phyloP scores from a whole-genome alignment of 164 flowering plant species.

The Macadamia tetraphylla region DNA sequence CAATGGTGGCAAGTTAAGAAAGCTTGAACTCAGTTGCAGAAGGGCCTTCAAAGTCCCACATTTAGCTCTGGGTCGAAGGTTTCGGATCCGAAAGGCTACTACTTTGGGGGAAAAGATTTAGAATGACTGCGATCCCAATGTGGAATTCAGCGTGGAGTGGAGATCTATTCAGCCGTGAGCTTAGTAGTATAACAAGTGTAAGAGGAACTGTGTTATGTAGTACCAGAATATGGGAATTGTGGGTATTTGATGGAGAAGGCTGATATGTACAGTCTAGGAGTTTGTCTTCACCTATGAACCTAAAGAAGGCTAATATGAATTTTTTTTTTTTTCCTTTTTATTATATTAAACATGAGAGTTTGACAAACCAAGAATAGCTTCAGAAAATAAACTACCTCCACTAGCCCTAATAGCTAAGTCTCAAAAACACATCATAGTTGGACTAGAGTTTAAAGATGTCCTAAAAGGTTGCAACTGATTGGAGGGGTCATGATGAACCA shows the following conservation, averaged over 20 bases:
- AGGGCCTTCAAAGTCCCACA: conserved; percentile 45
- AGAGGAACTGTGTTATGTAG: conserved; percentile 98
- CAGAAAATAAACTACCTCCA: no score
- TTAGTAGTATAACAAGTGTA: conserved; percentile 99
- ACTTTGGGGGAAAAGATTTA: conserved; percentile 22
- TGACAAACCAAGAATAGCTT: no score
- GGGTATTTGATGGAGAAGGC: conserved; percentile 90
- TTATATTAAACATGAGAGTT: no score
- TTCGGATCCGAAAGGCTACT: conserved; percentile 29
- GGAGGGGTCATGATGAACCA: no score
- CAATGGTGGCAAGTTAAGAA: conserved; percentile 40
- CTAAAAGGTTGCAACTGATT: no score
- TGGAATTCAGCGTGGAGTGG: conserved; percentile 93
- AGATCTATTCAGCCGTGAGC: conserved; percentile 86
- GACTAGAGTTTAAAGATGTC: no score
- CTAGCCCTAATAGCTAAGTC: no score
- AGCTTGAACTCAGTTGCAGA: conserved; percentile 44
- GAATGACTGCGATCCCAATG: conserved; percentile 22
- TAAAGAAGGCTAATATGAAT: conserved; percentile 82
- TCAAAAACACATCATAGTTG: no score
- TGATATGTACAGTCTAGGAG: conserved; percentile 92
- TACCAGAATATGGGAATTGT: conserved; percentile 88
- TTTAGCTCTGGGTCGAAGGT: conserved; percentile 36
- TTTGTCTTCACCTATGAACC: conserved; percentile 91
- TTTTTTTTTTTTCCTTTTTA: no score